Evolutionary conservation across 176 grass and related monocot genomes (phyloP), one percentile per base, ranked within the genome.

Genomic region (Triticum timopheevii): DNA sequence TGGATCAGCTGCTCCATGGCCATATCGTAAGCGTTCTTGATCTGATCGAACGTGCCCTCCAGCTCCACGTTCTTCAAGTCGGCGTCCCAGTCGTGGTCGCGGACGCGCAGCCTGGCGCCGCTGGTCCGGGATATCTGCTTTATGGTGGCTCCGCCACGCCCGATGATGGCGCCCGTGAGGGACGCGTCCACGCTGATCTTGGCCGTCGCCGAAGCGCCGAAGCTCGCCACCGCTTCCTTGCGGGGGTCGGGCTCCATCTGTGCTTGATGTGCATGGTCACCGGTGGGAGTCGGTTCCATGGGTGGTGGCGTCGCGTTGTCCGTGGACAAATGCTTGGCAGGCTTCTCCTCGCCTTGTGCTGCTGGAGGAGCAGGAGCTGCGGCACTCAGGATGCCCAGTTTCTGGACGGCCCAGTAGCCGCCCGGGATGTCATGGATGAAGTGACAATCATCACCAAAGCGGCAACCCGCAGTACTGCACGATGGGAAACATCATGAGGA

Each of bases 11-110:
- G 40, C 73, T 76, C 96, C 69, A 79, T 89, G 24, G 95, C 96
- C 93, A 94, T 91, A 1, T 78, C 73, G 25, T 88, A 95, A 33
- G 96, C 96, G 50, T 93, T 66, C 54, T 92, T 95, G 82, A 98
- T 95, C 84, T 95, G 96, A 58, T 98, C 91, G 79, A 98, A 98
- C 12, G 91, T 91, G 28, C 96, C 93, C 79, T 95, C 93, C 31
- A 95, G 80, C 83, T 95, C 90, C 39, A 98, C 90, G 85, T 98
- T 98, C 62, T 92, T 98, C 81, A 98, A 71, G 62, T 47, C 92
- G 23, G 86, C 24, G 10, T 98, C 88, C 11, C 91, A 86, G 44
- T 98, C 93, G 13, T 98, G 91, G 35, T 98, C 93, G 24, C 88
- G 77, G 59, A 98, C 94, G 2, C 82, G 81, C 44, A 98, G 79